Percentiles rank a stretch among this genome's conserved stretches.
These are phyloP conservation scores for Termitomyces sp. DNA, from an alignment of 768 basidiomycete species.

Conservation along the genomic window DNA sequence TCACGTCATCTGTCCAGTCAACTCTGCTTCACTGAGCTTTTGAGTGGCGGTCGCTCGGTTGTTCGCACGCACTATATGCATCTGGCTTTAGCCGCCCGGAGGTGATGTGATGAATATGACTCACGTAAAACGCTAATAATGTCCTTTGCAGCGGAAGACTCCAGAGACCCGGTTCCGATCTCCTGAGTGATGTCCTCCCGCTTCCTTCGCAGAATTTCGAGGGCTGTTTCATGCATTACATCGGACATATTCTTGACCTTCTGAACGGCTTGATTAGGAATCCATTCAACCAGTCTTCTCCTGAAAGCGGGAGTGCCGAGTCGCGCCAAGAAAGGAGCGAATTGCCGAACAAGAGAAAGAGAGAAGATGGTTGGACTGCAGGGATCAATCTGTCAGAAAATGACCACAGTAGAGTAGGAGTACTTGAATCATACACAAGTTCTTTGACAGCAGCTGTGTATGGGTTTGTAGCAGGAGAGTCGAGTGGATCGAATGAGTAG, in stretches of 20 bases:
- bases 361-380: conserved; percentile 40
- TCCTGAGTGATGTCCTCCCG: conserved; percentile 20
- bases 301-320: conserved; percentile 38
- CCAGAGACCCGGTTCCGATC: conserved; percentile 15
- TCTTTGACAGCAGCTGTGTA: conserved; percentile 42
- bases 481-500: conserved; percentile 42
- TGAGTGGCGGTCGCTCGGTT: conserved; percentile 26
- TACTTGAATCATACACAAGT: conserved; percentile 30
- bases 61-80: conserved; percentile 31
- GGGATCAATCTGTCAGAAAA: not conserved
- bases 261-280: conserved; percentile 32
- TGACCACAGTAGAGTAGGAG: not conserved
- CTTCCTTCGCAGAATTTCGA: conserved; percentile 34
- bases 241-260: conserved; percentile 43
- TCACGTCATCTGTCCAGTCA: conserved; percentile 47
- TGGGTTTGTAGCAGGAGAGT: conserved; percentile 34
- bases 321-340: conserved; percentile 37
- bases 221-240: conserved; percentile 38
- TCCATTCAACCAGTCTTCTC: conserved; percentile 35
- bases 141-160: conserved; percentile 32
- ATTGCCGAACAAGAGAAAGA: conserved; percentile 38
- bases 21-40: conserved; percentile 35
- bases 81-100: conserved; percentile 1
- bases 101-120: conserved; percentile 9
- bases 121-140: conserved; percentile 46